phyloP scores from a whole-genome alignment of 306 rosid species.

The Gastrolobium villosum region DNA sequence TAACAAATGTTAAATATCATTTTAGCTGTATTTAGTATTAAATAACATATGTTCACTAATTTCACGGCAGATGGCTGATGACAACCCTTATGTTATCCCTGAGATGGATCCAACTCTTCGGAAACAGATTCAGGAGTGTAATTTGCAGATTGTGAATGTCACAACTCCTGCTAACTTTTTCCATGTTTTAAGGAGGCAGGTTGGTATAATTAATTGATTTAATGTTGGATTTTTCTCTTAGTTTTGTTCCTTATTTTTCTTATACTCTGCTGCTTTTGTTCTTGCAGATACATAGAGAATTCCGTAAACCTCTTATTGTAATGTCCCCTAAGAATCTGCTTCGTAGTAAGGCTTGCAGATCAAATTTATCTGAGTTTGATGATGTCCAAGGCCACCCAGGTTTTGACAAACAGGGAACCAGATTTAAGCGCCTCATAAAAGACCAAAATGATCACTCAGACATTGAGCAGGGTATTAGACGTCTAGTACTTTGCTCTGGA shows the following conservation, averaged over 20 bases:
- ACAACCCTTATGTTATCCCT: slow-evolving; percentile 90
- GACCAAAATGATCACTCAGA: slow-evolving; percentile 84
- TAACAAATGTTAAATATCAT: slow-evolving; percentile 12
- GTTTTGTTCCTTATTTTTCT: slow-evolving; percentile 34
- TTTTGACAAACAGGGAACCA: slow-evolving; percentile 98
- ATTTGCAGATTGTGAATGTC: slow-evolving; percentile 96
- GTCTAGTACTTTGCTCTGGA: slow-evolving; percentile 95
- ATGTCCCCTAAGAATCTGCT: slow-evolving; percentile 98
- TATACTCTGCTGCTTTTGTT: slow-evolving; percentile 34
- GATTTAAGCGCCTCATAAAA: slow-evolving; percentile 96
- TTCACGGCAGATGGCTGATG: slow-evolving; percentile 93
- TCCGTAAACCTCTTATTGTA: slow-evolving; percentile 94
- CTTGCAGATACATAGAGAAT: slow-evolving; percentile 84
- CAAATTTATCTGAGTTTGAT: slow-evolving; percentile 94
- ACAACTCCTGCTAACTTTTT: slow-evolving; percentile 98
- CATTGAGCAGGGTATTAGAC: slow-evolving; percentile 87
- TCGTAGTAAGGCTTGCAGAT: slow-evolving; percentile 90
- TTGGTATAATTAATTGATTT: slow-evolving; percentile 50
- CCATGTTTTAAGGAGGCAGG: slow-evolving; percentile 98
- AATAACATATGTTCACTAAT: slow-evolving; percentile 44
- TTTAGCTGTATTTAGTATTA: not conserved
- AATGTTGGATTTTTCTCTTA: slow-evolving; percentile 22
- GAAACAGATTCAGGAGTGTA: slow-evolving; percentile 98
- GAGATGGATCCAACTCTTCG: slow-evolving; percentile 97
- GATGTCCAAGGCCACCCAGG: slow-evolving; percentile 99